Conservation (phyloP, 345 rosid species). For the Gossypium stocksii region DNA sequence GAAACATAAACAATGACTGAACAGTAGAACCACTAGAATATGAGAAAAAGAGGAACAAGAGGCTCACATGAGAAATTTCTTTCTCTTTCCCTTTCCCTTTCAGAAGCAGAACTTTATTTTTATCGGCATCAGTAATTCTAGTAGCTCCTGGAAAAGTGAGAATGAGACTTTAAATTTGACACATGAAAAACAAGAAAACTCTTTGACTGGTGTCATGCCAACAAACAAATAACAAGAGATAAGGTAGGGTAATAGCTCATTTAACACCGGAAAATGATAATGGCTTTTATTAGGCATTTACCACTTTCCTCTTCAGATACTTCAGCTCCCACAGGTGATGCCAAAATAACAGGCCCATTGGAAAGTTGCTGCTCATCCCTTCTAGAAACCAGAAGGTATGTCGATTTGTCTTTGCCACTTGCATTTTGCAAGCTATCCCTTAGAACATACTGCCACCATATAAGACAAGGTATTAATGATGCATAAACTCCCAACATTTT, state of each 20-base stretch:
- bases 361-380: conserved; percentile 44
- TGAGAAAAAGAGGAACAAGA: conserved; percentile 6
- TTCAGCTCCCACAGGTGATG: conserved; percentile 37
- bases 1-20: neutral
- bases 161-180: neutral
- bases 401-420: conserved; percentile 46
- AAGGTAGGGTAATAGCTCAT: neutral
- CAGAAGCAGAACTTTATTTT: conserved; percentile 36
- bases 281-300: conserved; percentile 12
- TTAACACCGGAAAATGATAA: neutral
- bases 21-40: conserved; percentile 1
- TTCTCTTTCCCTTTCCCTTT: conserved; percentile 28
- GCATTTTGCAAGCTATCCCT: conserved; percentile 41
- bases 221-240: neutral
- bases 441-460: conserved; percentile 49
- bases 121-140: conserved; percentile 35
- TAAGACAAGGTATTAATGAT: conserved; percentile 11
- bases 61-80: conserved; percentile 48
- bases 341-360: conserved; percentile 32
- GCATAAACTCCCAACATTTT: neutral
- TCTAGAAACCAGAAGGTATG: conserved; percentile 35
- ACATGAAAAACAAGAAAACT: neutral
- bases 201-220: neutral
- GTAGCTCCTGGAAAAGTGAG: conserved; percentile 36
- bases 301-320: conserved; percentile 45